Base-by-base conservation (phyloP, 257 asterid genomes). In the Solanum peruvianum region DNA sequence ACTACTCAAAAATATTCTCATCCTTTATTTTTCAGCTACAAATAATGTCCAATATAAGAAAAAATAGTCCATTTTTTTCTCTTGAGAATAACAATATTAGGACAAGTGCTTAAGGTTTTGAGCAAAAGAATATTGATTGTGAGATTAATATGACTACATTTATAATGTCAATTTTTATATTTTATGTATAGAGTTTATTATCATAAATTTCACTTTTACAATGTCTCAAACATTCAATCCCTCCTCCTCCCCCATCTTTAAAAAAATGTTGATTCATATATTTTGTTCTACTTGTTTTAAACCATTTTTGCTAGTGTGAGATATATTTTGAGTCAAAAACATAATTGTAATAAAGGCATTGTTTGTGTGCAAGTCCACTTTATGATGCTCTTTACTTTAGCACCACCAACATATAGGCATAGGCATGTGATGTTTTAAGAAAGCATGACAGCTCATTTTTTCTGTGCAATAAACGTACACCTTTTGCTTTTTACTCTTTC, bases 371-470 rank as follows among this genome's bases (percentile, higher is more conserved):
- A 7, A 62, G 80, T 66, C 66, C 80, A 18, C 87, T 66, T 66
- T 84, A 31, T 31, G 35, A 70, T 72, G 52, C 56, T 77, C 82
- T 72, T 86, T 72, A 72, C 60, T 72, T 72, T 49, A 86, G n/a
- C 66, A 86, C 58, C 87, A 47, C 71, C 47, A 71, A 58, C 42
- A 45, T 25, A 52, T 16, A 52, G 60, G 23, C 60, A 52, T 52
- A 52, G n/a, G n/a, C 87, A 88, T 88, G 87, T 70, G 85, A 80
- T 93, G 92, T 88, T 90, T 66, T 89, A 67, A 75, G 87, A 90
- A 93, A 86, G 93, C 89, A 89, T 87, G 96, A 92, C 98, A 93
- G 97, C 98, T 94, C 93, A 95, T 88, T 89, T 90, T 89, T 78
- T 86, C 87, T 86, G 91, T 91, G 83, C 73, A 85, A 86, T 85